phyloP scores from a whole-genome alignment of 805 yeast genomes.

The Lipomyces spencermartinsiae region DNA sequence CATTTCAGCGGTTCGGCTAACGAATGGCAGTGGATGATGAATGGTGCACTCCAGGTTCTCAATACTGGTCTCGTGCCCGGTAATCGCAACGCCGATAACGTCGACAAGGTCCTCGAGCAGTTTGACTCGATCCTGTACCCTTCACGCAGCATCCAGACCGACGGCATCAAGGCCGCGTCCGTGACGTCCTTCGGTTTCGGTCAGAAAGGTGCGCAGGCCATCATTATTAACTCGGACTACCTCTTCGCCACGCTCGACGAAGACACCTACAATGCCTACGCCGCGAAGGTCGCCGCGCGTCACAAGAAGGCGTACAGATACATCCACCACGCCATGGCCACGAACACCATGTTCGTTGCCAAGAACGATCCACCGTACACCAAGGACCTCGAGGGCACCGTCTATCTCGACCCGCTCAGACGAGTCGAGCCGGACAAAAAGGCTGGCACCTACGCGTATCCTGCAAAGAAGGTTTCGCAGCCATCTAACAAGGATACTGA shows the following conservation, averaged over 20 bases:
- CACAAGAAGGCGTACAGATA: conserved; percentile 90
- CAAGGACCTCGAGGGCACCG: conserved; percentile 84
- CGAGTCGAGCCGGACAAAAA: conserved; percentile 60
- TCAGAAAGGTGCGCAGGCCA: conserved; percentile 98
- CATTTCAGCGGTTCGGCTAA: conserved; percentile 5
- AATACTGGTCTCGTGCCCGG: conserved; percentile 96
- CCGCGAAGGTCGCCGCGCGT: conserved; percentile 72
- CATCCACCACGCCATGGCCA: conserved; percentile 93
- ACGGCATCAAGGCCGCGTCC: conserved; percentile 96
- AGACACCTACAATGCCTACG: conserved; percentile 73
- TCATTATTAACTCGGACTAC: conserved; percentile 91
- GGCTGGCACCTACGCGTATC: conserved; percentile 34
- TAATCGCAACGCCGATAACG: conserved; percentile 97
- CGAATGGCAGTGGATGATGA: conserved; percentile 80
- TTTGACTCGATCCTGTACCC: conserved; percentile 92
- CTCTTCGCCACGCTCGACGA: conserved; percentile 81
- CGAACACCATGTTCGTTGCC: conserved; percentile 88
- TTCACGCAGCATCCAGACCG: conserved; percentile 89
- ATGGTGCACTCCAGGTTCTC: conserved; percentile 94
- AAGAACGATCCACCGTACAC: conserved; percentile 93
- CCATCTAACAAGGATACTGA: conserved; percentile 60
- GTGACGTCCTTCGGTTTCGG: conserved; percentile 99
- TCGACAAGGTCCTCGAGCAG: conserved; percentile 81
- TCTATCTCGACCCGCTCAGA: conserved; percentile 95
- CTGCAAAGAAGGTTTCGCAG: conserved; percentile 37